These are phyloP conservation scores for Neofusicoccum sp. DNA, from an alignment of 2,329 filamentous ascomycete genomes.

Conservation along the genomic window DNA sequence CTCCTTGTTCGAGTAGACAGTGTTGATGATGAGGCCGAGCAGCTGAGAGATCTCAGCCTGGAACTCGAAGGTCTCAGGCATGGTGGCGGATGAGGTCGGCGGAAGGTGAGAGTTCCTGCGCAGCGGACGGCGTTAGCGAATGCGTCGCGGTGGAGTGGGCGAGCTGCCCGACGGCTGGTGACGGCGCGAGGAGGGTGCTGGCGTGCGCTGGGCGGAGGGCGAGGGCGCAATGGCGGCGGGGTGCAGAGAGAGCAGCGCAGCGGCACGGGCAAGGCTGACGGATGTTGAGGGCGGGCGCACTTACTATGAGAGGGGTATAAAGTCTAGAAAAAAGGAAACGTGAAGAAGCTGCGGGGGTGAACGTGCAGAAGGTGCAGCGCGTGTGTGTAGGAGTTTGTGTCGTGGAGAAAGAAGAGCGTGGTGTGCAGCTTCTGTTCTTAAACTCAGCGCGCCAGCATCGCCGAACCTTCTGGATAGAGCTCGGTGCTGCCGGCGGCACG, in stretches of 20 bases:
- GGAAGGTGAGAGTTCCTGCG: constrained; percentile 7
- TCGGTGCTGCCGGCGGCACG: neutral
- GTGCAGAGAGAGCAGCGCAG: neutral
- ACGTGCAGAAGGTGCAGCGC: neutral
- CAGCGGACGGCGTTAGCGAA: neutral
- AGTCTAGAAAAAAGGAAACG: constrained; percentile 15
- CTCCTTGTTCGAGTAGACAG: constrained; percentile 99
- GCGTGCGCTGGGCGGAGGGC: neutral
- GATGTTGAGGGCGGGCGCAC: neutral
- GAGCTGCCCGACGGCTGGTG: neutral
- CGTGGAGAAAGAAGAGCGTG: constrained; percentile 9
- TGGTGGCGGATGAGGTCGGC: constrained; percentile 11
- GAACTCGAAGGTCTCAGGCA: constrained; percentile 92
- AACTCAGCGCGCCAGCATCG: constrained; percentile 16
- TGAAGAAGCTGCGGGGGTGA: neutral
- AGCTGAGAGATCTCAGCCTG: constrained; percentile 99
- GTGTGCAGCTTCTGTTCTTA: constrained; percentile 17
- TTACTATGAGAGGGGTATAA: constrained; percentile 18
- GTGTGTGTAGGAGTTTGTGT: neutral
- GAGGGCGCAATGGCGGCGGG: neutral
- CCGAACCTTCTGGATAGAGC: constrained; percentile 21
- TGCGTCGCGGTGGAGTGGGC: neutral
- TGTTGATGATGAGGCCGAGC: constrained; percentile 99
- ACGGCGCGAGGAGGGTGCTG: neutral
- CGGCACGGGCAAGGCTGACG: neutral